Evolutionary conservation across 129 eudicot genomes (phyloP).

Genomic region (Centrapalus pauciflorus): DNA sequence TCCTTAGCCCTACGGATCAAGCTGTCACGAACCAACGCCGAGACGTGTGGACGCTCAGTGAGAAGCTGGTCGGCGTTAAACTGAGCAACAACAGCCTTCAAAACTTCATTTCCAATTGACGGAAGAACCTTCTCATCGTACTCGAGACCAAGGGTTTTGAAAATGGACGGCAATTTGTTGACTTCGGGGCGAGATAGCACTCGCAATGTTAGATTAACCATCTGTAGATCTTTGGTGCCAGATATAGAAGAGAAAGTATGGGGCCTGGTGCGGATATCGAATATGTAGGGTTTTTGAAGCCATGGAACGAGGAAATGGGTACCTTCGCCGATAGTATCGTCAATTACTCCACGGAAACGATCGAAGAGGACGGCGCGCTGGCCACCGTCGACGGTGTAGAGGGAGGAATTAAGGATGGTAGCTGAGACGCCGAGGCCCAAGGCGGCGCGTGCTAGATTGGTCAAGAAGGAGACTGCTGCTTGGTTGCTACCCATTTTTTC

Average conservation of each 20-base stretch:
- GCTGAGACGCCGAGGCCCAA: constrained; percentile 65
- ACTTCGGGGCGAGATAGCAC: constrained; percentile 84
- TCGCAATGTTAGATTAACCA: constrained; percentile 91
- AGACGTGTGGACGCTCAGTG: constrained; percentile 81
- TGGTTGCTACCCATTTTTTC: constrained; percentile 47
- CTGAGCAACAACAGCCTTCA: constrained; percentile 91
- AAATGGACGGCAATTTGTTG: constrained; percentile 50
- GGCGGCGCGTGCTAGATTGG: constrained; percentile 86
- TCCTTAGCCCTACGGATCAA: constrained; percentile 80
- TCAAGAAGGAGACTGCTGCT: constrained; percentile 58
- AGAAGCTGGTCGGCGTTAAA: constrained; percentile 92
- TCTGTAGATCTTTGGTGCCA: constrained; percentile 92
- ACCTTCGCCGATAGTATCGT: constrained; percentile 74
- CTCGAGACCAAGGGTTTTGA: constrained; percentile 73
- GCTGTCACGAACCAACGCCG: constrained; percentile 79
- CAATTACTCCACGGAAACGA: constrained; percentile 80
- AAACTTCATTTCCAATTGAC: constrained; percentile 74
- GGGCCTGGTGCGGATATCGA: constrained; percentile 87
- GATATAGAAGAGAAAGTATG: constrained; percentile 78
- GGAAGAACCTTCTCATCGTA: constrained; percentile 96
- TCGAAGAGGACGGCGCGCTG: constrained; percentile 93
- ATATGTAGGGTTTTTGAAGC: constrained; percentile 83
- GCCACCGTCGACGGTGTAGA: constrained; percentile 97
- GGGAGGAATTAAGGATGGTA: constrained; percentile 56
- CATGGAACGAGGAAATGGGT: constrained; percentile 85